A percentile compares a stretch with the other conserved stretches of the same genome.
Conservation (phyloP, 2,329 filamentous ascomycete species). For the Botrytis sinoallii region DNA sequence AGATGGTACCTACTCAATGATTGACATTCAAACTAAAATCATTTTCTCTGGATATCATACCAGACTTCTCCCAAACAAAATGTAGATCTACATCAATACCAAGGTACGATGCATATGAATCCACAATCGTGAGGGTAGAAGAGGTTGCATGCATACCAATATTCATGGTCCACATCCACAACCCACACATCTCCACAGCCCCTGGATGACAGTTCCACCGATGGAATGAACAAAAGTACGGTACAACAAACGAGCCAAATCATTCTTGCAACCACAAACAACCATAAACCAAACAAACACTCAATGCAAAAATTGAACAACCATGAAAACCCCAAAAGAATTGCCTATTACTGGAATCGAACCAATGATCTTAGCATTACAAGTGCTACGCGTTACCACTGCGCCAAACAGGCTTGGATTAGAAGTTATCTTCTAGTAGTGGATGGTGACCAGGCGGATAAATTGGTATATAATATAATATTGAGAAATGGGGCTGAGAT, state of each 20-base stretch:
- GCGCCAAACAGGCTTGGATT: slow-evolving; percentile 1
- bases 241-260: neutral
- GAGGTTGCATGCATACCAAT: neutral
- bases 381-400: slow-evolving; percentile 18
- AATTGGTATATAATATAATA: accelerated
- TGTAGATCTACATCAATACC: neutral
- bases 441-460: accelerated
- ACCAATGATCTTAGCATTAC: slow-evolving; percentile 18
- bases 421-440: slow-evolving; percentile 8
- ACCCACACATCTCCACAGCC: neutral
- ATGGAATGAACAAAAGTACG: neutral
- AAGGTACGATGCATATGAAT: neutral
- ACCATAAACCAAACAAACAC: neutral
- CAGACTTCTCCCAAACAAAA: neutral
- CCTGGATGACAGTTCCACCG: neutral
- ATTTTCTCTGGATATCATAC: neutral
- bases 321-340: neutral
- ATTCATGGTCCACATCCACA: neutral
- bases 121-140: neutral
- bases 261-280: neutral
- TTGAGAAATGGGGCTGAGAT: neutral
- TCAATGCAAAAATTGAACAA: neutral
- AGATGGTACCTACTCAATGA: neutral
- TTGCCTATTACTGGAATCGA: slow-evolving; percentile 17
- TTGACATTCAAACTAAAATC: neutral